phyloP scores from a whole-genome alignment of 2,329 filamentous ascomycete species.

The Aspergillus sp. region DNA sequence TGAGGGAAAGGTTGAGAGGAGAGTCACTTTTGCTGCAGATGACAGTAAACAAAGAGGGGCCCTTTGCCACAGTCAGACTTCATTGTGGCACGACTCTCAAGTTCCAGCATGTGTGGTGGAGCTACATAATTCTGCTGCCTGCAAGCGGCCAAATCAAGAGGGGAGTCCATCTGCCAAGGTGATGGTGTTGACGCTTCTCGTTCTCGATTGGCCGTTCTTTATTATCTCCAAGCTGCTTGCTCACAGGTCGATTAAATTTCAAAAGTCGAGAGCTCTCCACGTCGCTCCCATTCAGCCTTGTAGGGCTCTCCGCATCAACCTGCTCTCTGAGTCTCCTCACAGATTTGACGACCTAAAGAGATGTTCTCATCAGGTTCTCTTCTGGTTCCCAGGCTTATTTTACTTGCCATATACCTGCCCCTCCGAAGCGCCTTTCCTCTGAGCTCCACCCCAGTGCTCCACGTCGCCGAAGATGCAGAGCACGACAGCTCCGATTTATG shows the following conservation, averaged over 20 bases:
- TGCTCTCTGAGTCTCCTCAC: not conserved
- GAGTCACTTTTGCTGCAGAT: not conserved
- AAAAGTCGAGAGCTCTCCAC: no score
- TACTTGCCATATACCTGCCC: not conserved
- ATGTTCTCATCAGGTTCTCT: not conserved
- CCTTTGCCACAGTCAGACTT: not conserved
- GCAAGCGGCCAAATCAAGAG: not conserved
- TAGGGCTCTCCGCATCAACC: not conserved
- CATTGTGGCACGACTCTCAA: not conserved
- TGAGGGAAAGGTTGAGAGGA: not conserved
- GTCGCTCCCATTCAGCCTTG: not conserved
- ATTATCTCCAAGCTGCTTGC: no score
- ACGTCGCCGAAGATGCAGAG: not conserved
- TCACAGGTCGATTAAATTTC: no score
- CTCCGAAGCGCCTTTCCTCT: not conserved
- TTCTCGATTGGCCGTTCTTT: not conserved
- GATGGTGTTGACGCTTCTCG: not conserved
- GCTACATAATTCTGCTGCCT: conserved; percentile 1
- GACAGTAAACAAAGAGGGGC: not conserved
- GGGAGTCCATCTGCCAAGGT: not conserved
- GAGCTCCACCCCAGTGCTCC: not conserved
- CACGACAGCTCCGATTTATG: not conserved
- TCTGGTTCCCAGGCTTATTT: not conserved
- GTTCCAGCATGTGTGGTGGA: not conserved
- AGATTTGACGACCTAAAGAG: not conserved